Conservation (phyloP, 225 moss, liverwort and hornwort species). For the Asterella californica region DNA sequence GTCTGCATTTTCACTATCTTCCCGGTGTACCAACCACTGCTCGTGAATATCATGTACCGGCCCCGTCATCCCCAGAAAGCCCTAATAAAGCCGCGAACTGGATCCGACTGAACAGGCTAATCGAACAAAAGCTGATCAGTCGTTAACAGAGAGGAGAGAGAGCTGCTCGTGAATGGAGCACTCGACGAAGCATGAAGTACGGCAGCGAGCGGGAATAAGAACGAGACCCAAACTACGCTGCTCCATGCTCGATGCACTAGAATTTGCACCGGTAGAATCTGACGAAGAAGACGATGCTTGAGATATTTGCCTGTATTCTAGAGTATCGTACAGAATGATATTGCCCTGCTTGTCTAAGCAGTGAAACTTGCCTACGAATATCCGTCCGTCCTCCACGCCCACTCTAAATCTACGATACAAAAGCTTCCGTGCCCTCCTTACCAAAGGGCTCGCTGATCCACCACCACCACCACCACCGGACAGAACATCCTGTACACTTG, state of each 20-base stretch:
- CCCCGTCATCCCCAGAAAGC: neutral
- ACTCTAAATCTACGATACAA: conserved; percentile 61
- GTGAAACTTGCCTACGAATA: conserved; percentile 72
- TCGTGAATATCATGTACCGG: no score
- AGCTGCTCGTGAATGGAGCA: conserved; percentile 62
- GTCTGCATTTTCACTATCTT: no score
- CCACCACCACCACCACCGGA: neutral
- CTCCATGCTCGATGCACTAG: conserved; percentile 24
- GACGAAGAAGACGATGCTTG: neutral
- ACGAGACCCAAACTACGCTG: conserved; percentile 78
- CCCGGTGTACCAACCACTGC: no score
- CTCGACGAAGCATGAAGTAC: conserved; percentile 65
- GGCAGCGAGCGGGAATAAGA: conserved; percentile 70
- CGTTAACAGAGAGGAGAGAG: conserved; percentile 42
- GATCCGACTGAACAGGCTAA: neutral
- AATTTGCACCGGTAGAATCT: neutral
- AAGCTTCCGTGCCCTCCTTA: conserved; percentile 50
- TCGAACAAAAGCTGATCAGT: neutral
- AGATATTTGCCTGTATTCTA: conserved; percentile 51
- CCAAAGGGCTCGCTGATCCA: conserved; percentile 23
- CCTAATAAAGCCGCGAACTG: neutral
- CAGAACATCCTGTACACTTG: neutral
- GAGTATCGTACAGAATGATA: conserved; percentile 67
- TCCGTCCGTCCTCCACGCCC: conserved; percentile 75
- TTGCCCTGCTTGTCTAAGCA: conserved; percentile 89